Percentiles rank a stretch among this genome's conserved stretches.
phyloP scores from a whole-genome alignment of 2,329 filamentous ascomycete species.

The Exophiala aquamarina region DNA sequence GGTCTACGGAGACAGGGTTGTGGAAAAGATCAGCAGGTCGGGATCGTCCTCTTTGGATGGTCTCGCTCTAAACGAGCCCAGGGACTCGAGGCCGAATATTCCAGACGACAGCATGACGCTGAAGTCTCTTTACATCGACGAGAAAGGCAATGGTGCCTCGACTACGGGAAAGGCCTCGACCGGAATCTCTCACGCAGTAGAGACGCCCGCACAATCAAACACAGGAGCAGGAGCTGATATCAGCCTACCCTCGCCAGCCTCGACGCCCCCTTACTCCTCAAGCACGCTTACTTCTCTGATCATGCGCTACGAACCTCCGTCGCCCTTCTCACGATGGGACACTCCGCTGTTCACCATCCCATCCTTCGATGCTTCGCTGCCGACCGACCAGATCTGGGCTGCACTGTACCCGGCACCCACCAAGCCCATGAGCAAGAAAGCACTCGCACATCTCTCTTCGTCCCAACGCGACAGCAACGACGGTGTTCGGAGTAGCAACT shows the following conservation, averaged over 20 bases:
- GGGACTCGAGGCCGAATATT: background rate
- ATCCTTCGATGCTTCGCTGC: constrained; percentile 55
- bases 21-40: constrained; percentile 7
- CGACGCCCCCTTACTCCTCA: constrained; percentile 46
- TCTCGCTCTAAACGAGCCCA: constrained; percentile 6
- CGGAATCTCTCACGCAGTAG: background rate
- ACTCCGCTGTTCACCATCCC: constrained; percentile 64
- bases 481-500: constrained; percentile 19
- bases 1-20: constrained; percentile 27
- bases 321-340: constrained; percentile 65
- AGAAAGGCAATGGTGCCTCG: background rate
- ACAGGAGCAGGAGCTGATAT: too few relatives aligned
- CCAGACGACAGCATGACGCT: constrained; percentile 25
- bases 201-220: background rate
- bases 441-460: constrained; percentile 13
- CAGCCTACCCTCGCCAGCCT: constrained; percentile 30
- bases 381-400: constrained; percentile 61
- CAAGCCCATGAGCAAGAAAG: constrained; percentile 26
- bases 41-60: constrained; percentile 21
- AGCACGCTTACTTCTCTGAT: constrained; percentile 64
- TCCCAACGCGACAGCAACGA: constrained; percentile 17
- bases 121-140: constrained; percentile 28
- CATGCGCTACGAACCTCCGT: constrained; percentile 68
- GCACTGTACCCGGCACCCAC: constrained; percentile 41
- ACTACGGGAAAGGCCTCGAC: background rate